Conservation (phyloP, 140 eudicot species). For the Anethum foeniculum region DNA sequence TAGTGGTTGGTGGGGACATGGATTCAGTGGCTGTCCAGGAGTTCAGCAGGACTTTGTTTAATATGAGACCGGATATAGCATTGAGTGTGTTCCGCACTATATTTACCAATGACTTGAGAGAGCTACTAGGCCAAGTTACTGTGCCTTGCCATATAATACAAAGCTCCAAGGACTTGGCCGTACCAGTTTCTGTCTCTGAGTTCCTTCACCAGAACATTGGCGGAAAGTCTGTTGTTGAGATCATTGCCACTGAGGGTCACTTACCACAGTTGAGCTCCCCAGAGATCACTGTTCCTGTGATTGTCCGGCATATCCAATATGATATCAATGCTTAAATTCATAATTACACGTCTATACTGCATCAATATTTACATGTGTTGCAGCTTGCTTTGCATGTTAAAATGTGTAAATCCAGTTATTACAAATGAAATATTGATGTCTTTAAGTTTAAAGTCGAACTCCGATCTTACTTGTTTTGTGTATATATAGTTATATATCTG, state of each 20-base stretch:
- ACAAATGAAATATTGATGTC: too few relatives aligned
- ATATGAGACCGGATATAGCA: constrained; percentile 88
- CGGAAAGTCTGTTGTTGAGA: constrained; percentile 85
- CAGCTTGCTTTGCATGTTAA: not conserved
- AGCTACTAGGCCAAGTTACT: constrained; percentile 41
- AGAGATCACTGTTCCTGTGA: constrained; percentile 70
- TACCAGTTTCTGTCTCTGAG: constrained; percentile 87
- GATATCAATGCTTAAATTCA: constrained; percentile 36
- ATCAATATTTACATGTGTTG: not conserved
- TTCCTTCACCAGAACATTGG: constrained; percentile 78
- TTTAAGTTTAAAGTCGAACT: too few relatives aligned
- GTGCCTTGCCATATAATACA: constrained; percentile 89
- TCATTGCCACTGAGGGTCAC: constrained; percentile 88
- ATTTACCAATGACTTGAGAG: constrained; percentile 53
- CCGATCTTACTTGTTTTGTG: too few relatives aligned
- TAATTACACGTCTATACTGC: not conserved
- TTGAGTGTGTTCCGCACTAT: constrained; percentile 48
- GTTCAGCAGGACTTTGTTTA: constrained; percentile 73
- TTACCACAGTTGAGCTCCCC: constrained; percentile 98
- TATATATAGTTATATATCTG: too few relatives aligned
- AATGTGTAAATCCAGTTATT: not conserved
- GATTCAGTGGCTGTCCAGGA: constrained; percentile 70
- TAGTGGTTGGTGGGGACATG: constrained; percentile 83
- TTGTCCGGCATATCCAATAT: constrained; percentile 70
- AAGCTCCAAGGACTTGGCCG: constrained; percentile 90